Percentiles rank a stretch among this genome's conserved stretches.
These are phyloP conservation scores for Carpinus fangiana DNA, from an alignment of 306 rosid species.

Conservation along the genomic window DNA sequence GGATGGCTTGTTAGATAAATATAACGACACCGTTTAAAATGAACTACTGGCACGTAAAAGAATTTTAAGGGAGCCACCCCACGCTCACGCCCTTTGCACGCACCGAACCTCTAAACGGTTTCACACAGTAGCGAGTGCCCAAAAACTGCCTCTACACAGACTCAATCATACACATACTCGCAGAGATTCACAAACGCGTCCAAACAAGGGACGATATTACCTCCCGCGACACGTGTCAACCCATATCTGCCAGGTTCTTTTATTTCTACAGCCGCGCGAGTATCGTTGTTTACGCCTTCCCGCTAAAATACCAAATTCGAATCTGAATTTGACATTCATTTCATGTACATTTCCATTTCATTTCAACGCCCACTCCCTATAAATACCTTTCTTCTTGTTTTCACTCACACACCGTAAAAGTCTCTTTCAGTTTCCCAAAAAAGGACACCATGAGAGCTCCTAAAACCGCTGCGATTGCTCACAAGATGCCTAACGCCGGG, in stretches of 20 bases:
- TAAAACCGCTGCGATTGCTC: slow-evolving; percentile 21
- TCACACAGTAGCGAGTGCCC: no score
- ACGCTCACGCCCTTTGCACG: background rate
- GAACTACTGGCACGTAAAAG: no score
- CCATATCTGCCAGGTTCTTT: background rate
- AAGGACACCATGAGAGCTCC: slow-evolving; percentile 27
- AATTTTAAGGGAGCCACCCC: background rate
- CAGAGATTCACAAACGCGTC: background rate
- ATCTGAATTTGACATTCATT: background rate
- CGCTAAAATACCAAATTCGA: background rate
- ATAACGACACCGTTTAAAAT: no score
- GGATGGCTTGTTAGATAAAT: no score
- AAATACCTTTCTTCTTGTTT: background rate
- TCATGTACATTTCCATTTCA: background rate
- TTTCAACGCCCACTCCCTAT: background rate
- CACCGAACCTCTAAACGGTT: background rate
- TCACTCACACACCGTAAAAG: background rate
- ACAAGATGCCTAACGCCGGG: slow-evolving; percentile 30
- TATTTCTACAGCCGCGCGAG: background rate
- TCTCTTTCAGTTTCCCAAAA: background rate
- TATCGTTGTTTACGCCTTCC: background rate
- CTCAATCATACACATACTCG: no score
- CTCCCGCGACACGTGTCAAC: background rate
- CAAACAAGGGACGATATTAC: background rate
- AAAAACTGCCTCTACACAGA: background rate